Evolutionary conservation across 1,139 yeast genomes (phyloP).

Genomic region (Protomyces lactucae-debilis): DNA sequence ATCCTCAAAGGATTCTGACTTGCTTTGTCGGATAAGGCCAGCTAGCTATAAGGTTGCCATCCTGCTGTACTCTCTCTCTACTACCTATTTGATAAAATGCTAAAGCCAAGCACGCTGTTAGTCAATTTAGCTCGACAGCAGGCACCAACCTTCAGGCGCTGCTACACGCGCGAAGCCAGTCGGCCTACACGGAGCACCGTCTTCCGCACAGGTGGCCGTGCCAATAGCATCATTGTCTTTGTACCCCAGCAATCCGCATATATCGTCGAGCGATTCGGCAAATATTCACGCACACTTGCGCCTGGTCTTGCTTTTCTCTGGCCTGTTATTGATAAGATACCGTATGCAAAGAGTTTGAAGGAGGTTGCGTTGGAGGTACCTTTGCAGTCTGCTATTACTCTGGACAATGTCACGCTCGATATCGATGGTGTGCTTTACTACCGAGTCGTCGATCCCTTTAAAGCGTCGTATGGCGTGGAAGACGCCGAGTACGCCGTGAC

Average conservation of each 20-base stretch:
- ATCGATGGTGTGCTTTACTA: conserved; percentile 79
- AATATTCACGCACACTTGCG: conserved; percentile 60
- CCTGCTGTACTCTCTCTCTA: no score
- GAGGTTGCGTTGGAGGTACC: conserved; percentile 83
- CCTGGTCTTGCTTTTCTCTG: conserved; percentile 74
- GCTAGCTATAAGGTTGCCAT: no score
- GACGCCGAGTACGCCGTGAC: conserved; percentile 81
- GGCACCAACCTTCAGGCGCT: not conserved
- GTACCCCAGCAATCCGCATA: conserved; percentile 91
- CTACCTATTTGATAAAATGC: not conserved
- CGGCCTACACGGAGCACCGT: not conserved
- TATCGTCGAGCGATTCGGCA: conserved; percentile 90
- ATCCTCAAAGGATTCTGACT: no score
- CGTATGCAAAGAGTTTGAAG: conserved; percentile 75
- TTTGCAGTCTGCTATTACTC: conserved; percentile 75
- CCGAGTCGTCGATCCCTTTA: conserved; percentile 72
- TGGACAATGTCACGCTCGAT: conserved; percentile 78
- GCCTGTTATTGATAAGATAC: conserved; percentile 69
- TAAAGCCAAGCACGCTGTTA: not conserved
- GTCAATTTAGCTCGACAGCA: not conserved
- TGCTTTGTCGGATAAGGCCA: no score
- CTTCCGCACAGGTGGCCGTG: not conserved
- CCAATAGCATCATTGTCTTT: conserved; percentile 68
- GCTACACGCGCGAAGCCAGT: not conserved
- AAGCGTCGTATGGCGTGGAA: conserved; percentile 84